Percentiles rank a stretch among this genome's conserved stretches.
phyloP scores from a whole-genome alignment of 2,329 filamentous ascomycete genomes.

The Curvularia verruculosa region DNA sequence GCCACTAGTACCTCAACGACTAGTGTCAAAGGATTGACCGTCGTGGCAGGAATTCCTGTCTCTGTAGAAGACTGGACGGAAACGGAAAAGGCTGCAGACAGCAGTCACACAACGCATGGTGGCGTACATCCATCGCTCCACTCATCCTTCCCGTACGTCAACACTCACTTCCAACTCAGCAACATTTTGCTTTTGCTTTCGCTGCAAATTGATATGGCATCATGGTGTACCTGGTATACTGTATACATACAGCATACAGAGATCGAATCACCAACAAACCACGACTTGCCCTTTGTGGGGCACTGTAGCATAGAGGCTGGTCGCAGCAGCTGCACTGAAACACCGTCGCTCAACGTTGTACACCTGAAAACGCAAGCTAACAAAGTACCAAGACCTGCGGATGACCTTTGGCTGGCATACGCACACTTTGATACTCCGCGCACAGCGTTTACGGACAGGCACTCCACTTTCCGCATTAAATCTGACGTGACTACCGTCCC shows the following conservation, averaged over 20 bases:
- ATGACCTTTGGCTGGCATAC: background rate
- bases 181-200: background rate
- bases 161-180: background rate
- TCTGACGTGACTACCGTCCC: background rate
- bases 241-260: background rate
- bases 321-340: background rate
- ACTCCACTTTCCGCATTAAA: background rate
- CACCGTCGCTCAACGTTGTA: background rate
- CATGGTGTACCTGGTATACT: constrained; percentile 13
- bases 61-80: constrained; percentile 16
- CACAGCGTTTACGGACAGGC: background rate
- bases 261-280: background rate
- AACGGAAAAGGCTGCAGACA: constrained; percentile 16
- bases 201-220: constrained; percentile 7
- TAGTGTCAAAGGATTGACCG: background rate
- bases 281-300: background rate
- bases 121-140: constrained; percentile 12
- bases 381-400: background rate
- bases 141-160: constrained; percentile 7
- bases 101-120: constrained; percentile 17
- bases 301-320: background rate
- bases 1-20: constrained; percentile 1
- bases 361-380: background rate
- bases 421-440: background rate
- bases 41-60: constrained; percentile 8